These are phyloP conservation scores for Leccinum cinnamomeum DNA, from an alignment of 1,284 basidiomycete species.

Conservation along the genomic window DNA sequence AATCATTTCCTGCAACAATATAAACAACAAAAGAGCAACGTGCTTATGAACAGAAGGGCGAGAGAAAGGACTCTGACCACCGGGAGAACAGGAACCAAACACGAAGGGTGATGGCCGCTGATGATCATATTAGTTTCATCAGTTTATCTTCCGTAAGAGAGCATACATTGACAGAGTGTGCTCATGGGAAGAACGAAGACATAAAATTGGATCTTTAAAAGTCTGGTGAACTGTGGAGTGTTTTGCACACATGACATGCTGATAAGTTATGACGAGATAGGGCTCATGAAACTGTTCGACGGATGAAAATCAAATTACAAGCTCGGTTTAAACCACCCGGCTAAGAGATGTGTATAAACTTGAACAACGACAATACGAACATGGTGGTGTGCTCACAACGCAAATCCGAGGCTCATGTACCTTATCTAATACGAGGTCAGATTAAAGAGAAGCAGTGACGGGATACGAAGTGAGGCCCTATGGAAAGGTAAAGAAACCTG, in stretches of 20 bases:
- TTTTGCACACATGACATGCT: too few relatives aligned
- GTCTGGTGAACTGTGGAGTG: not conserved
- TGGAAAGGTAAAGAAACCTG: constrained; percentile 7
- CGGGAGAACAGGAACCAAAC: constrained; percentile 15
- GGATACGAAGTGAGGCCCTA: not conserved
- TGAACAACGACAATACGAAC: not conserved
- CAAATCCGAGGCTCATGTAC: constrained; percentile 6
- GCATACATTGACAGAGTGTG: constrained; percentile 13
- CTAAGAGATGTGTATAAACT: not conserved
- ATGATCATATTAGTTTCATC: not conserved
- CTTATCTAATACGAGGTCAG: constrained; percentile 5
- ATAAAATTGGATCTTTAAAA: not conserved
- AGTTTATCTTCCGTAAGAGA: not conserved
- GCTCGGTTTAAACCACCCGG: too few relatives aligned
- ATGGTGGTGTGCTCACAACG: constrained; percentile 5
- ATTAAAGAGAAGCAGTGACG: not conserved
- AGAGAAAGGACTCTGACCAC: constrained; percentile 5
- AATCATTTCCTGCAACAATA: not conserved
- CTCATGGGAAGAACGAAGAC: constrained; percentile 9
- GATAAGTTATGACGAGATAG: constrained; percentile 1
- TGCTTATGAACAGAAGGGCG: not conserved
- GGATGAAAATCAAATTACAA: not conserved
- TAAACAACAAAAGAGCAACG: not conserved
- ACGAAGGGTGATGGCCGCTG: constrained; percentile 14
- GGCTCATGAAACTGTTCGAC: not conserved